phyloP scores from a whole-genome alignment of 164 flowering plant species.

The Litsea cubeba region DNA sequence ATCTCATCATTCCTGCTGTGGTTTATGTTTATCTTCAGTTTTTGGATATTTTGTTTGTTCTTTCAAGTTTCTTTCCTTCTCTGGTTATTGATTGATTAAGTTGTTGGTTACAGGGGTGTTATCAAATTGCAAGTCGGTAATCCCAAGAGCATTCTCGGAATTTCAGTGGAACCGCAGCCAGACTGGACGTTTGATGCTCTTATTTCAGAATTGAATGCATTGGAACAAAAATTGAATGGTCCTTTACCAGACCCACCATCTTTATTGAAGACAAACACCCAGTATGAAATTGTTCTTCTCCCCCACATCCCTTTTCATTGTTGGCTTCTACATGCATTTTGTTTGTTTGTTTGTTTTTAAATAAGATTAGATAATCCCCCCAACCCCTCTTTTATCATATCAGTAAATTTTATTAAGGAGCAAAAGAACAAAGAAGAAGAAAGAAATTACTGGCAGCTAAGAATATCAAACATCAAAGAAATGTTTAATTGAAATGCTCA shows the following conservation, averaged over 20 bases:
- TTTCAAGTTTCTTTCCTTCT: background rate
- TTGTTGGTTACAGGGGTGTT: slow-evolving; percentile 35
- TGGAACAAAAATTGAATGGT: slow-evolving; percentile 31
- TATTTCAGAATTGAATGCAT: slow-evolving; percentile 47
- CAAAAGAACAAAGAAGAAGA: background rate
- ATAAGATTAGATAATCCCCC: too few relatives aligned
- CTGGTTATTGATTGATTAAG: background rate
- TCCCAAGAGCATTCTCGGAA: slow-evolving; percentile 33
- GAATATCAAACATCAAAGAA: background rate
- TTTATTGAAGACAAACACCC: slow-evolving; percentile 24
- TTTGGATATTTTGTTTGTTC: background rate
- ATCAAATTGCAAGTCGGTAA: slow-evolving; percentile 43
- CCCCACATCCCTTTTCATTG: background rate
- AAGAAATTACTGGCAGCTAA: background rate
- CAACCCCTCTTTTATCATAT: too few relatives aligned
- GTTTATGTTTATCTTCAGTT: too few relatives aligned
- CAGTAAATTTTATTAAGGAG: too few relatives aligned
- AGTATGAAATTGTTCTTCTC: background rate
- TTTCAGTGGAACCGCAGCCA: slow-evolving; percentile 52
- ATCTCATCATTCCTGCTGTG: background rate
- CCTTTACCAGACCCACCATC: slow-evolving; percentile 23
- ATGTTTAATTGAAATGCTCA: background rate
- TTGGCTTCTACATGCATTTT: background rate
- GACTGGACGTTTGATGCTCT: slow-evolving; percentile 61
- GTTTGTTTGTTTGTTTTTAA: background rate